These are phyloP conservation scores for Ceratocystis colombiana DNA, from an alignment of 2,329 filamentous ascomycete species.

Conservation along the genomic window DNA sequence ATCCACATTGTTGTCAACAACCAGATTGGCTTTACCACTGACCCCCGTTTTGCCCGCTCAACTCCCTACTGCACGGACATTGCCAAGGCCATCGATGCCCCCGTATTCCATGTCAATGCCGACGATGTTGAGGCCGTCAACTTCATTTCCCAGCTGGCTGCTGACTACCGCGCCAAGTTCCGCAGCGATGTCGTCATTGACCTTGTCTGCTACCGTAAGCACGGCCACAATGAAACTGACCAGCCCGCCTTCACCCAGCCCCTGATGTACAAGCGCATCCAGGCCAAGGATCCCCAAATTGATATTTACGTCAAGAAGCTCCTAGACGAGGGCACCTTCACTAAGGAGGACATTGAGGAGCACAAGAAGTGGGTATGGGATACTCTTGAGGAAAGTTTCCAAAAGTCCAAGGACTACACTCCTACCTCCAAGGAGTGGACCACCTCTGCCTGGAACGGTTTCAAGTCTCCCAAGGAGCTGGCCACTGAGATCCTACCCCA, in stretches of 20 bases:
- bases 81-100: conserved; percentile 95
- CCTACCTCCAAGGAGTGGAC: conserved; percentile 96
- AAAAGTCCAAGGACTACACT: conserved; percentile 94
- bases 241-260: conserved; percentile 99
- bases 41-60: conserved; percentile 91
- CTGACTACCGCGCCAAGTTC: conserved; percentile 97
- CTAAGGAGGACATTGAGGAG: conserved; percentile 94
- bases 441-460: conserved; percentile 97
- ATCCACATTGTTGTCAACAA: conserved; percentile 98
- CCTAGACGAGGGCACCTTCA: conserved; percentile 85
- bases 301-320: conserved; percentile 89
- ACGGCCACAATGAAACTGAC: conserved; percentile 98
- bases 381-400: conserved; percentile 96
- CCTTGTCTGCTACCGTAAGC: conserved; percentile 96
- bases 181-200: conserved; percentile 97
- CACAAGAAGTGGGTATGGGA: conserved; percentile 99
- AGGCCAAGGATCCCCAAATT: conserved; percentile 70
- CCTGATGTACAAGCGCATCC: conserved; percentile 98
- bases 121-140: conserved; percentile 98
- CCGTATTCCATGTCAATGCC: conserved; percentile 97
- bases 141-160: conserved; percentile 92
- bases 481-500: conserved; percentile 90
- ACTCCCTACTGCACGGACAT: conserved; percentile 99
- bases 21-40: conserved; percentile 99
- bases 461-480: conserved; percentile 97